Conservation (phyloP, 768 basidiomycete species). For the Plicaturopsis crispa region DNA sequence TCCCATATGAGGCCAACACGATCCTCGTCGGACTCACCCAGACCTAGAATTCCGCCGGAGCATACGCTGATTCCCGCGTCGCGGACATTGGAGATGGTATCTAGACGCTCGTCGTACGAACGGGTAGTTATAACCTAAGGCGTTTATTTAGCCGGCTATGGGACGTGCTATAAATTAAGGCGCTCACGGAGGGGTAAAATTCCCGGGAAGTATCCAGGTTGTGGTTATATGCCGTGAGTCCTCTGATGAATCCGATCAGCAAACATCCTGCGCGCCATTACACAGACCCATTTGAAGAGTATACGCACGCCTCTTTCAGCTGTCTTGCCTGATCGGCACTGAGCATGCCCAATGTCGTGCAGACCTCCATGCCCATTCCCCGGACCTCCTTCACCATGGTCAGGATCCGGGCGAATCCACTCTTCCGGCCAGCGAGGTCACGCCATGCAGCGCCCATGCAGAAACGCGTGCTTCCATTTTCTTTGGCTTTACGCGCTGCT, state of each 20-base stretch:
- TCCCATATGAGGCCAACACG: conserved; percentile 92
- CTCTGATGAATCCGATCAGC: conserved; percentile 32
- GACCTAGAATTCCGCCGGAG: conserved; percentile 91
- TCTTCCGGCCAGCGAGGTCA: conserved; percentile 86
- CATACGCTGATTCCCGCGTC: conserved; percentile 96
- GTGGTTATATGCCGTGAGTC: conserved; percentile 96
- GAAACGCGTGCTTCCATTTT: conserved; percentile 93
- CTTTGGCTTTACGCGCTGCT: conserved; percentile 91
- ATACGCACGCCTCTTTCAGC: conserved; percentile 83
- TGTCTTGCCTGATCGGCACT: conserved; percentile 86
- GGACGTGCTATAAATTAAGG: conserved; percentile 1
- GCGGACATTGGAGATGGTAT: conserved; percentile 85
- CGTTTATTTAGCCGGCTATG: conserved; percentile 1
- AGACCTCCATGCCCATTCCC: conserved; percentile 98
- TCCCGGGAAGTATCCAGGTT: conserved; percentile 98
- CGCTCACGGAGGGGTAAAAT: conserved; percentile 78
- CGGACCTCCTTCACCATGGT: conserved; percentile 88
- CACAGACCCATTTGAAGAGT: conserved; percentile 1
- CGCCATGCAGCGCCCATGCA: conserved; percentile 99
- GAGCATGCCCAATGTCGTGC: conserved; percentile 97
- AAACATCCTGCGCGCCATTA: neutral
- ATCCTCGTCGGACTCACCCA: conserved; percentile 87
- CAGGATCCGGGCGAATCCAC: conserved; percentile 89
- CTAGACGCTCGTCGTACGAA: conserved; percentile 87
- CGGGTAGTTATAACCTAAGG: conserved; percentile 88